Percentiles rank a stretch among this genome's conserved stretches.
Evolutionary conservation across 257 asterid genomes (phyloP).

Genomic region (Fraxinus quadrangulata): DNA sequence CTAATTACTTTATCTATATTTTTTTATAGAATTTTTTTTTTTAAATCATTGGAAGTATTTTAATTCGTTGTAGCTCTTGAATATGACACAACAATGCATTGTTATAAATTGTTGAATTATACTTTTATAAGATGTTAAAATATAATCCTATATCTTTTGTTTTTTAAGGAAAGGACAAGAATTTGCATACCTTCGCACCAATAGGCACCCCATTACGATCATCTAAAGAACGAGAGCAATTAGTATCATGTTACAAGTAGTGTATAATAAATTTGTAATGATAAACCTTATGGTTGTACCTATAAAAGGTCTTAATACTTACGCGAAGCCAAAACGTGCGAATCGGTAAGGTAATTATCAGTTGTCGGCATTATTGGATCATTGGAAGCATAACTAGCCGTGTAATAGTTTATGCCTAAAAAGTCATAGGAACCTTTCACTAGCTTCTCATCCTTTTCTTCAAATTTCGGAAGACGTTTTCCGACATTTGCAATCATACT

Average conservation of each 20-base stretch:
- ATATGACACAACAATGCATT: too few relatives aligned
- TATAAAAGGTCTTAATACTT: neutral
- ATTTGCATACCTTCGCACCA: neutral
- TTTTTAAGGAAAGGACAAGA: too few relatives aligned
- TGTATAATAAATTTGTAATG: neutral
- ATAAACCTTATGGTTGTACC: neutral
- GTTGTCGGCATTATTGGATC: neutral
- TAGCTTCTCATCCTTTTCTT: constrained; percentile 6
- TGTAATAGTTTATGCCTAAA: constrained; percentile 44
- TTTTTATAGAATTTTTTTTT: neutral
- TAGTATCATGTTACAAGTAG: neutral
- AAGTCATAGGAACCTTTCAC: constrained; percentile 34
- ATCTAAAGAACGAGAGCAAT: neutral
- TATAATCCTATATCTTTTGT: too few relatives aligned
- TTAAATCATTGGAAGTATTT: too few relatives aligned
- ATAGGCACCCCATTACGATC: neutral
- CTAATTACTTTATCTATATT: neutral
- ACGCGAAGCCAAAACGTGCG: neutral
- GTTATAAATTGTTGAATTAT: too few relatives aligned
- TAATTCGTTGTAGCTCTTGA: too few relatives aligned
- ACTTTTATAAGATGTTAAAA: too few relatives aligned
- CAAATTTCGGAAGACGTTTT: constrained; percentile 7
- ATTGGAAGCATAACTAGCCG: constrained; percentile 19
- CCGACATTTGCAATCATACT: constrained; percentile 12
- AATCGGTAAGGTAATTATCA: neutral